Evolutionary conservation across 805 yeast genomes (phyloP).

Genomic region (Kluyveromyces wickerhamii): DNA sequence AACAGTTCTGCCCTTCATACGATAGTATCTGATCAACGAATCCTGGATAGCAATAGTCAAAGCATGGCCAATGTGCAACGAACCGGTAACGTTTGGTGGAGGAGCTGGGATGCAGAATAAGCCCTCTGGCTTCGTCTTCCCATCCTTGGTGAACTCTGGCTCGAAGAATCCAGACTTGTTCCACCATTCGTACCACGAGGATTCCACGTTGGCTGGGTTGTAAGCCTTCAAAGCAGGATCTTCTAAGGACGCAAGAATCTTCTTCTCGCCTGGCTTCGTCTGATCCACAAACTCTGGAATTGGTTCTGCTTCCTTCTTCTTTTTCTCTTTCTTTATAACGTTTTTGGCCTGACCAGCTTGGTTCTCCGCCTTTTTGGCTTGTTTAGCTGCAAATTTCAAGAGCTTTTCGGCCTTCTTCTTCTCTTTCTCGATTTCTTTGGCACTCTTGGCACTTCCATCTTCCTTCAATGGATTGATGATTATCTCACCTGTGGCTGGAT

Average conservation of each 20-base stretch:
- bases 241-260: constrained; percentile 74
- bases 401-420: constrained; percentile 81
- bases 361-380: constrained; percentile 50
- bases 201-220: constrained; percentile 85
- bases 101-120: constrained; percentile 92
- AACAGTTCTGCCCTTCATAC: constrained; percentile 96
- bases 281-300: constrained; percentile 79
- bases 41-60: constrained; percentile 93
- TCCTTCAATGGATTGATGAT: constrained; percentile 32
- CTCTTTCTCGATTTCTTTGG: constrained; percentile 80
- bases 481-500: constrained; percentile 31
- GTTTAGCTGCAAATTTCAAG: constrained; percentile 78
- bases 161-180: constrained; percentile 75
- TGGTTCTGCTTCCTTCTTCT: constrained; percentile 60
- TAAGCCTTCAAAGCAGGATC: constrained; percentile 93
- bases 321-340: constrained; percentile 58
- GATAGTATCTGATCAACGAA: constrained; percentile 81
- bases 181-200: constrained; percentile 99
- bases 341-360: constrained; percentile 27
- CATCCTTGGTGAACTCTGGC: constrained; percentile 74
- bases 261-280: constrained; percentile 87
- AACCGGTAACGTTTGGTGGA: constrained; percentile 98
- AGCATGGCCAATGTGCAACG: constrained; percentile 97
- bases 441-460: constrained; percentile 51
- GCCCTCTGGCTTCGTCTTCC: constrained; percentile 74